A percentile compares a stretch with the other conserved stretches of the same genome.
These are phyloP conservation scores for Marchantia polymorpha DNA, from an alignment of 225 moss, liverwort and hornwort genomes.

Conservation along the genomic window DNA sequence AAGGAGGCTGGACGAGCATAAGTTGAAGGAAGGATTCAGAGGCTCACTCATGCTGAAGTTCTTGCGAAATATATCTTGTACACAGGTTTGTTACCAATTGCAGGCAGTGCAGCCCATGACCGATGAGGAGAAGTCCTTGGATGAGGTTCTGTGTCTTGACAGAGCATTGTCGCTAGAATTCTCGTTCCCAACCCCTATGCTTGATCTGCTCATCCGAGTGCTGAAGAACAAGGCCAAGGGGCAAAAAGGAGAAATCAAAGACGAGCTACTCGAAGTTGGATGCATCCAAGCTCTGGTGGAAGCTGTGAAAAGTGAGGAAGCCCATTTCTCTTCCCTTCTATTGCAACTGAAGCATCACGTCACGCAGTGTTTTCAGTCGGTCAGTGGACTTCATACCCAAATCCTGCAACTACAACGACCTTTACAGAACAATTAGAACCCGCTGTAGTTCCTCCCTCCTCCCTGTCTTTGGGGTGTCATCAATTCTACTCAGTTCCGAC, in stretches of 20 bases:
- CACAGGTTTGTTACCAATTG: slow-evolving; percentile 27
- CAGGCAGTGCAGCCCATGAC: slow-evolving; percentile 24
- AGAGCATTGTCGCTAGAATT: slow-evolving; percentile 31
- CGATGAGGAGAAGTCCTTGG: slow-evolving; percentile 24
- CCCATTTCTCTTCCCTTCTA: slow-evolving; percentile 36
- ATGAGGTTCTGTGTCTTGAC: slow-evolving; percentile 35
- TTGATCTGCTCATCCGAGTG: slow-evolving; percentile 35
- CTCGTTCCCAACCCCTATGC: slow-evolving; percentile 32
- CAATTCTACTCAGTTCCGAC: no score
- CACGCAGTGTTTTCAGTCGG: slow-evolving; percentile 34
- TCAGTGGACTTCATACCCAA: slow-evolving; percentile 33
- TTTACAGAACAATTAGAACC: background rate
- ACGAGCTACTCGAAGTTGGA: slow-evolving; percentile 8
- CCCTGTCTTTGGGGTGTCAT: background rate
- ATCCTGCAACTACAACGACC: slow-evolving; percentile 34
- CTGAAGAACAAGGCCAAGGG: slow-evolving; percentile 28
- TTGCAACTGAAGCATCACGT: slow-evolving; percentile 33
- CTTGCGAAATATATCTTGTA: slow-evolving; percentile 19
- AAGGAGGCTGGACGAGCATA: slow-evolving; percentile 27
- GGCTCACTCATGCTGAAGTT: slow-evolving; percentile 22
- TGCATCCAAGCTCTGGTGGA: slow-evolving; percentile 31
- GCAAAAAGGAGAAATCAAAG: slow-evolving; percentile 22
- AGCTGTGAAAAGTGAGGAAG: slow-evolving; percentile 33
- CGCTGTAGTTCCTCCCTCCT: background rate
- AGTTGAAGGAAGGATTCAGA: slow-evolving; percentile 18